Percentiles rank a stretch among this genome's conserved stretches.
Evolutionary conservation across 2,329 filamentous ascomycete genomes (phyloP).

Genomic region (Venturia asperata): DNA sequence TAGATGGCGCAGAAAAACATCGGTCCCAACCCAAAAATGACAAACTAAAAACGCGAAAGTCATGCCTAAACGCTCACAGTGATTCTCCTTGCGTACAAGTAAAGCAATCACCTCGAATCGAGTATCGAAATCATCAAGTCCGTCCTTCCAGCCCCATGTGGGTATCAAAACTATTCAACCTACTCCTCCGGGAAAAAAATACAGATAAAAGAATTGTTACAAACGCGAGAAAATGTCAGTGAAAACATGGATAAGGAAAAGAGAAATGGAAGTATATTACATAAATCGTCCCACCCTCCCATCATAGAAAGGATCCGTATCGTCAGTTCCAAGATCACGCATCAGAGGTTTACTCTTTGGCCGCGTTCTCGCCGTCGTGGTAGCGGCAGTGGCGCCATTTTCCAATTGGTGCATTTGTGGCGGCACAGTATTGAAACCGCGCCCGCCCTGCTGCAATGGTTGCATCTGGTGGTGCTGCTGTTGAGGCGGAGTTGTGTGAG

Average conservation of each 20-base stretch:
- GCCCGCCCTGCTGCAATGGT: neutral
- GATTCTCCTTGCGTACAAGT: neutral
- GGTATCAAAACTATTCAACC: neutral
- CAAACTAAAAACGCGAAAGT: neutral
- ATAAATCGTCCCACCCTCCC: neutral
- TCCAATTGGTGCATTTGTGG: neutral
- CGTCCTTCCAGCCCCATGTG: neutral
- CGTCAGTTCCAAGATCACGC: neutral
- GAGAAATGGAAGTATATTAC: too few species aligned
- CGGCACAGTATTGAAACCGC: neutral
- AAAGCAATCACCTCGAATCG: neutral
- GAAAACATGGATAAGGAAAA: too few species aligned
- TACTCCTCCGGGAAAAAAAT: neutral
- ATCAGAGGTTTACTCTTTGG: neutral
- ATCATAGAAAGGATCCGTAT: constrained; percentile 9
- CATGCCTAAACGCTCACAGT: neutral
- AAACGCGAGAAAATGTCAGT: neutral
- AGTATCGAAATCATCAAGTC: neutral
- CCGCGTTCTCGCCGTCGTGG: neutral
- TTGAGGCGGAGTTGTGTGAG: neutral
- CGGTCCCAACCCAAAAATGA: neutral
- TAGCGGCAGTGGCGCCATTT: neutral
- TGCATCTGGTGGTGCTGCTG: neutral
- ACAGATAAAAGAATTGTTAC: neutral
- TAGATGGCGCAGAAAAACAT: too few species aligned